These are phyloP conservation scores for Penicillium maclennaniae DNA, from an alignment of 495 filamentous ascomycete genomes.

Conservation along the genomic window DNA sequence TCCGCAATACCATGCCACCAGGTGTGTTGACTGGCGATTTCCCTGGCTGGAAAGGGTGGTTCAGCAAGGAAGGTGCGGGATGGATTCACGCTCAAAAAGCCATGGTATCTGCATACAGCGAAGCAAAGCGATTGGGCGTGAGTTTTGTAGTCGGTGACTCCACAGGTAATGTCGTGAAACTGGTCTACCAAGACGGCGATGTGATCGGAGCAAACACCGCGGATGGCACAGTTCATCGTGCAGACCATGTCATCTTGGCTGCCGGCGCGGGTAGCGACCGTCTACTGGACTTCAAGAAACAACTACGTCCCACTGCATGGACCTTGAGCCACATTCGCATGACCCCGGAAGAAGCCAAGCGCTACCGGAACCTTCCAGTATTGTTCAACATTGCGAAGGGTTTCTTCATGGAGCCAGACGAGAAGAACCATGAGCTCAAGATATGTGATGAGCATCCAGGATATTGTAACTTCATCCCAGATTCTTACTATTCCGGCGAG, in stretches of 20 bases:
- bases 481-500: constrained; percentile 17
- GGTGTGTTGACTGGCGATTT: constrained; percentile 50
- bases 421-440: constrained; percentile 48
- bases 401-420: constrained; percentile 56
- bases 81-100: constrained; percentile 51
- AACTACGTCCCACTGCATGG: constrained; percentile 52
- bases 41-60: constrained; percentile 48
- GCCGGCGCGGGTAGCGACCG: constrained; percentile 46
- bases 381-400: constrained; percentile 50
- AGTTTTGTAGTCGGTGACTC: constrained; percentile 38
- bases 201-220: constrained; percentile 35
- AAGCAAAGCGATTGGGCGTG: constrained; percentile 44
- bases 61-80: constrained; percentile 39
- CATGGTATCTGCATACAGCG: constrained; percentile 38
- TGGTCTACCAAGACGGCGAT: constrained; percentile 33
- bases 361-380: constrained; percentile 46
- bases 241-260: constrained; percentile 41
- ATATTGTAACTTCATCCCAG: constrained; percentile 44
- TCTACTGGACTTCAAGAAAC: constrained; percentile 49
- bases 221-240: constrained; percentile 31
- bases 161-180: constrained; percentile 32
- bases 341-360: constrained; percentile 38
- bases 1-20: constrained; percentile 48
- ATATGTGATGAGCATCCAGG: constrained; percentile 56
- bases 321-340: constrained; percentile 49